phyloP scores from a whole-genome alignment of 2,329 filamentous ascomycete species.

The Arthrinium puccinioides region DNA sequence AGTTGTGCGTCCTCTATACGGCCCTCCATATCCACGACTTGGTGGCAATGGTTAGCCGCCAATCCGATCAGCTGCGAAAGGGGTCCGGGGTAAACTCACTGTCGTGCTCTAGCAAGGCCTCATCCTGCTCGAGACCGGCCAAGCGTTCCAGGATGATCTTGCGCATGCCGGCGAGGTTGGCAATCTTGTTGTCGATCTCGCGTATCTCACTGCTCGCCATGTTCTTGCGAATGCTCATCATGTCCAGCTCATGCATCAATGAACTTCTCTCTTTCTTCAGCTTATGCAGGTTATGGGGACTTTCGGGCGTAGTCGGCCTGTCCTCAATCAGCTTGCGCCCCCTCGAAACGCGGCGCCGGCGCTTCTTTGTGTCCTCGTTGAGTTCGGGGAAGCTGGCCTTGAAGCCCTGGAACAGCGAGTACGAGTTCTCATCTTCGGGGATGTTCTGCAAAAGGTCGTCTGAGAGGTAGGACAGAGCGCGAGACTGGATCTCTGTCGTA shows the following conservation, averaged over 20 bases:
- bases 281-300: constrained; percentile 61
- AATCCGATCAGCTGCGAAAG: not conserved
- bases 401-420: constrained; percentile 95
- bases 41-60: constrained; percentile 20
- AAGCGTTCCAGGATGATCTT: constrained; percentile 84
- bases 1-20: constrained; percentile 56
- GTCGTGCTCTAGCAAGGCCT: constrained; percentile 83
- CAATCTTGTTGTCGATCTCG: constrained; percentile 95
- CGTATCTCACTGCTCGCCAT: constrained; percentile 96
- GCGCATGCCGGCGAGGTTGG: constrained; percentile 87
- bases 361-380: constrained; percentile 63
- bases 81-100: constrained; percentile 42
- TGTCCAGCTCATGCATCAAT: constrained; percentile 79
- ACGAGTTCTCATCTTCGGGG: constrained; percentile 76
- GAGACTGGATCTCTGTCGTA: constrained; percentile 85
- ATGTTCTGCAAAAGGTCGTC: constrained; percentile 88
- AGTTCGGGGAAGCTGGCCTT: constrained; percentile 75
- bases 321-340: constrained; percentile 71
- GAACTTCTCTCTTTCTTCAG: constrained; percentile 74
- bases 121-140: constrained; percentile 82
- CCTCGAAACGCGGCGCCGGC: constrained; percentile 63
- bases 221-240: constrained; percentile 88
- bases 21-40: constrained; percentile 56
- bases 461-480: constrained; percentile 78
- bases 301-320: constrained; percentile 44